A percentile compares a stretch with the other conserved stretches of the same genome.
phyloP scores from a whole-genome alignment of 805 yeast genomes.

The Candida sakaeoensis region DNA sequence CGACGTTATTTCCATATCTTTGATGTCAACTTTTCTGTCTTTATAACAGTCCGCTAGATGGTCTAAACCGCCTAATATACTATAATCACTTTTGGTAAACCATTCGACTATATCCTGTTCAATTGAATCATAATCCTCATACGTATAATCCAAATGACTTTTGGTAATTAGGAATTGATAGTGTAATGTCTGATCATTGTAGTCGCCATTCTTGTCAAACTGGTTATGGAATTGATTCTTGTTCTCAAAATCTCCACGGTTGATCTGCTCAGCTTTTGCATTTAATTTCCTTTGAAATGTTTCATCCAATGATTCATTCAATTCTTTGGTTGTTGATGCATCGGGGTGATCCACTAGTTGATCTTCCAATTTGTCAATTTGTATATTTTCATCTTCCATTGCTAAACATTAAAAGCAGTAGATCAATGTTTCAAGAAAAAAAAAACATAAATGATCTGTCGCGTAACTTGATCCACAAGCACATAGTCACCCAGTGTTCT shows the following conservation, averaged over 20 bases:
- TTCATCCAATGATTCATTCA: slow-evolving; percentile 31
- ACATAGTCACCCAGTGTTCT: too few species aligned
- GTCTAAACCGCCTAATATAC: slow-evolving; percentile 17
- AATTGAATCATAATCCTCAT: slow-evolving; percentile 24
- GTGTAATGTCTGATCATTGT: slow-evolving; percentile 6
- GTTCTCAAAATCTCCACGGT: background rate
- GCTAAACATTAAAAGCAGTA: background rate
- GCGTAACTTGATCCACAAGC: background rate
- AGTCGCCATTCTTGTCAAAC: background rate
- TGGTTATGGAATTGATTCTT: background rate
- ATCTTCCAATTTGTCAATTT: slow-evolving; percentile 47
- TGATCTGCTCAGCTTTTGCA: slow-evolving; percentile 39
- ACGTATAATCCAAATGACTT: slow-evolving; percentile 27
- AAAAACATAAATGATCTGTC: background rate
- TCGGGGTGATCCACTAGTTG: slow-evolving; percentile 44
- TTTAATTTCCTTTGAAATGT: slow-evolving; percentile 41
- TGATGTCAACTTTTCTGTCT: slow-evolving; percentile 1
- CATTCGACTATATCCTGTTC: slow-evolving; percentile 34
- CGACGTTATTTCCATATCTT: background rate
- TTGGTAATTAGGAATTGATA: slow-evolving; percentile 29
- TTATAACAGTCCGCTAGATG: slow-evolving; percentile 10
- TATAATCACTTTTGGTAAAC: slow-evolving; percentile 33
- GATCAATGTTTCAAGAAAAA: background rate
- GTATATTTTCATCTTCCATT: slow-evolving; percentile 26
- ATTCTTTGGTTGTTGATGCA: slow-evolving; percentile 25